phyloP scores from a whole-genome alignment of 2,329 filamentous ascomycete genomes.

The Lasiodiplodia hormozganensis region DNA sequence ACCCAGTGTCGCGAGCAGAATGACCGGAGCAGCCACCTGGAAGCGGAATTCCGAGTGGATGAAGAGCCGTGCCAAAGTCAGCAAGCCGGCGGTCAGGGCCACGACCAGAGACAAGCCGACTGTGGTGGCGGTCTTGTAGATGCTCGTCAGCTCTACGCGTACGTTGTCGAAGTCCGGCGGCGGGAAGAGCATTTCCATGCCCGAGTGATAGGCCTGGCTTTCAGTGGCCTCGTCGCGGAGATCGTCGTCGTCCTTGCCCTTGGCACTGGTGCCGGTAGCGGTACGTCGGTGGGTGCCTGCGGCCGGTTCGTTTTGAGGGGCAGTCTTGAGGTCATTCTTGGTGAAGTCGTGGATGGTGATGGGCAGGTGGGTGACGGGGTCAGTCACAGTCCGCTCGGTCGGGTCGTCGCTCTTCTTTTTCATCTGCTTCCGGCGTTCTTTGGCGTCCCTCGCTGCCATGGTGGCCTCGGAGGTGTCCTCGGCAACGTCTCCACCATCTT shows the following conservation, averaged over 20 bases:
- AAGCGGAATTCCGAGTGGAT: conserved; percentile 27
- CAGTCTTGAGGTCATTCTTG: conserved; percentile 62
- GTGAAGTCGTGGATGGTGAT: conserved; percentile 74
- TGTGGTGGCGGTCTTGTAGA: conserved; percentile 55
- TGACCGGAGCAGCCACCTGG: conserved; percentile 38
- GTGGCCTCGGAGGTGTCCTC: conserved; percentile 55
- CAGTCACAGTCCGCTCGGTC: conserved; percentile 68
- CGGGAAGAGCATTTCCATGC: conserved; percentile 60
- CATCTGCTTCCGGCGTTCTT: conserved; percentile 57
- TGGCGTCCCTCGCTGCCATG: conserved; percentile 48
- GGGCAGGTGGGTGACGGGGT: conserved; percentile 75
- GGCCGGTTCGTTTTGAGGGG: conserved; percentile 54
- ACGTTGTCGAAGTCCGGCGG: conserved; percentile 58
- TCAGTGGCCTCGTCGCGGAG: conserved; percentile 51
- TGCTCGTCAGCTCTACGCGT: conserved; percentile 51
- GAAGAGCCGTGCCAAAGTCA: conserved; percentile 32
- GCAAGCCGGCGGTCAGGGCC: conserved; percentile 44
- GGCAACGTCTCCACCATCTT: conserved; percentile 35
- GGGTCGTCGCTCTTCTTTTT: conserved; percentile 56
- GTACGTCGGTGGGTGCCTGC: conserved; percentile 49
- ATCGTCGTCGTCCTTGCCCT: conserved; percentile 48
- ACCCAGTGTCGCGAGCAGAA: conserved; percentile 34
- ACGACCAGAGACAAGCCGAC: conserved; percentile 46
- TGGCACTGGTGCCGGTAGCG: conserved; percentile 52
- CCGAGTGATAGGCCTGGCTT: conserved; percentile 31